phyloP scores from a whole-genome alignment of 768 basidiomycete genomes.

The Calocybe indica region DNA sequence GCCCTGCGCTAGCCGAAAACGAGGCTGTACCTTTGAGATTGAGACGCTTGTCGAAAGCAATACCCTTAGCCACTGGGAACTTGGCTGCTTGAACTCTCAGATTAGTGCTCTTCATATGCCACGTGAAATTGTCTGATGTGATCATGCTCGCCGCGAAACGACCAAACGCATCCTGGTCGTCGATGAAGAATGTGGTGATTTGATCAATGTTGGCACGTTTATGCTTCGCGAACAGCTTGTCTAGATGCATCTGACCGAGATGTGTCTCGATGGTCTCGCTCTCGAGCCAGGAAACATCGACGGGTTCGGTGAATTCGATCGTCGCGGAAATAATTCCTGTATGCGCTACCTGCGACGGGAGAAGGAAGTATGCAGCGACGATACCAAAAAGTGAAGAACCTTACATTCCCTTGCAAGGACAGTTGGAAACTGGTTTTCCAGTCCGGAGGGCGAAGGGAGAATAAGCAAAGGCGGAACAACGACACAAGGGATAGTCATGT shows the following conservation, averaged over 20 bases:
- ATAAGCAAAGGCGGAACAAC: background rate
- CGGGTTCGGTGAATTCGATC: constrained; percentile 53
- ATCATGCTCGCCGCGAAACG: constrained; percentile 59
- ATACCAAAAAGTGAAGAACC: background rate
- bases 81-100: constrained; percentile 60
- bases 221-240: constrained; percentile 39
- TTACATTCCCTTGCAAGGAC: constrained; percentile 47
- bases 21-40: constrained; percentile 44
- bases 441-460: background rate
- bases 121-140: constrained; percentile 61
- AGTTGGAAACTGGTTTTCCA: constrained; percentile 39
- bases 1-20: background rate
- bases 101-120: constrained; percentile 52
- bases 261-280: constrained; percentile 36
- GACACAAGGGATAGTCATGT: background rate
- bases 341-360: constrained; percentile 45
- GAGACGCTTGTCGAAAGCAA: constrained; percentile 58
- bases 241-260: constrained; percentile 50
- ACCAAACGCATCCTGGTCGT: constrained; percentile 51
- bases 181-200: constrained; percentile 50
- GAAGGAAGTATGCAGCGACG: background rate
- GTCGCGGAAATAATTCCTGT: constrained; percentile 60
- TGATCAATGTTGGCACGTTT: constrained; percentile 62
- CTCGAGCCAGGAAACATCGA: constrained; percentile 55
- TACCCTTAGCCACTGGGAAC: constrained; percentile 60